Conservation (phyloP, 2,329 filamentous ascomycete genomes). For the Colletotrichum ledebouriae region DNA sequence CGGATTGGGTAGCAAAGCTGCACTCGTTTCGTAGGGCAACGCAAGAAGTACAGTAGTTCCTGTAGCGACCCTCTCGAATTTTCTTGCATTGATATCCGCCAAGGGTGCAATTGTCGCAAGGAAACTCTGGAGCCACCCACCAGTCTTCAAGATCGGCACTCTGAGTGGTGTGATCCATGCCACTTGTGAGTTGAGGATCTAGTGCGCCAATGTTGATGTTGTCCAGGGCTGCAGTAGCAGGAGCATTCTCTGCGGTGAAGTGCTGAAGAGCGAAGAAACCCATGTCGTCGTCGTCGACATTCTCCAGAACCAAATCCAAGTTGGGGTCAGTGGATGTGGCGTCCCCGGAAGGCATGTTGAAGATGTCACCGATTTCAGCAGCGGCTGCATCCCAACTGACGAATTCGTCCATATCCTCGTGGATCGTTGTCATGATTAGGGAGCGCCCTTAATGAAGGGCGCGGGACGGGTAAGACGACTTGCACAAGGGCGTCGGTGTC, state of each 20-base stretch:
- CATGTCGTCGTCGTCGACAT: conserved; percentile 71
- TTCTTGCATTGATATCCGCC: conserved; percentile 71
- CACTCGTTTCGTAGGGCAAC: conserved; percentile 71
- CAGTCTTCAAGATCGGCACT: conserved; percentile 48
- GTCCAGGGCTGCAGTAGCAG: conserved; percentile 42
- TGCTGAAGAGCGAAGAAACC: conserved; percentile 72
- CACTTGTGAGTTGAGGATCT: conserved; percentile 14
- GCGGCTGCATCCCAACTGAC: conserved; percentile 72
- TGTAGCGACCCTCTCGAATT: conserved; percentile 70
- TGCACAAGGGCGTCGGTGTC: conserved; percentile 37
- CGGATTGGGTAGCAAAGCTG: conserved; percentile 60
- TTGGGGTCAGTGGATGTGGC: conserved; percentile 54
- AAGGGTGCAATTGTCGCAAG: conserved; percentile 66
- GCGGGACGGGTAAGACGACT: conserved; percentile 23
- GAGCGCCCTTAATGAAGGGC: conserved; percentile 32
- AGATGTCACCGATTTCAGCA: conserved; percentile 52
- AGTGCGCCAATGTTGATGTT: conserved; percentile 10
- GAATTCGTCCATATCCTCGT: conserved; percentile 71
- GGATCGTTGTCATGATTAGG: conserved; percentile 52
- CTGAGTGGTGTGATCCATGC: conserved; percentile 4
- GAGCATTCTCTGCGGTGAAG: conserved; percentile 60
- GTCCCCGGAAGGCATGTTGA: conserved; percentile 51
- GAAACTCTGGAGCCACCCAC: conserved; percentile 60
- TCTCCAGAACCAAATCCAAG: conserved; percentile 68
- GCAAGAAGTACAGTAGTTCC: conserved; percentile 73